Base-by-base conservation (phyloP, 345 rosid genomes). In the Microcos paniculata region DNA sequence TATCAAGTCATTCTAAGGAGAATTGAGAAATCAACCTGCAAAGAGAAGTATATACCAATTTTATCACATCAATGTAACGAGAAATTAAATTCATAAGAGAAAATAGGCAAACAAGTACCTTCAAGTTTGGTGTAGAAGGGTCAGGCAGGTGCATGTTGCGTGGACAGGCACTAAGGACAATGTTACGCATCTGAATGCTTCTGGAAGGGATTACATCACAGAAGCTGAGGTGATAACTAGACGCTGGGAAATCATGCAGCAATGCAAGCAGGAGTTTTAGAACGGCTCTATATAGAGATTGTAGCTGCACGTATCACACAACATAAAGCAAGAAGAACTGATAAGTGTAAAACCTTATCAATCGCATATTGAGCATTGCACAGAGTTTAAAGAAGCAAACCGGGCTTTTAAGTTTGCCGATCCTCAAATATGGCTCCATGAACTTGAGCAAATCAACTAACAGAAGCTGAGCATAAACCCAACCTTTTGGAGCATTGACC, bases 131-230 rank as follows among this genome's bases (percentile, higher is more conserved):
- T 52, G 57, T 55, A 21, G 28, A 55, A 21, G 59, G 26, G 28
- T 55, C 12, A 40, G 98, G 98, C 58, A 94, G 90, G 90, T 95
- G 89, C 98, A 93, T 89, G 85, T 90, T 92, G 74, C 87, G 86
- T 2, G 99, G 99, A 77, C 89, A 89, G 38, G 97, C 96, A 81
- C 97, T 92, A 45, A 94, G 94, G 74, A 94, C 87, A 62, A 94
- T 91, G 77, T 91, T 94, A 40, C 99, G 95, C 97, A 94, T 90
- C 82, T 94, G 99, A 76, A 94, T 90, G 89, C 98, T 92, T 83
- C 95, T 92, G 68, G 98, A 89, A 72, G 98, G 98, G 80, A 94
- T 93, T 84, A 93, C 95, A 81, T 94, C 97, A 82, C 99, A 94
- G 83, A 94, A 94, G 51, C 92, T 89, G 82, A 94, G 90, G 86